phyloP scores from a whole-genome alignment of 208 protist genomes.

The Hexamita inflata region DNA sequence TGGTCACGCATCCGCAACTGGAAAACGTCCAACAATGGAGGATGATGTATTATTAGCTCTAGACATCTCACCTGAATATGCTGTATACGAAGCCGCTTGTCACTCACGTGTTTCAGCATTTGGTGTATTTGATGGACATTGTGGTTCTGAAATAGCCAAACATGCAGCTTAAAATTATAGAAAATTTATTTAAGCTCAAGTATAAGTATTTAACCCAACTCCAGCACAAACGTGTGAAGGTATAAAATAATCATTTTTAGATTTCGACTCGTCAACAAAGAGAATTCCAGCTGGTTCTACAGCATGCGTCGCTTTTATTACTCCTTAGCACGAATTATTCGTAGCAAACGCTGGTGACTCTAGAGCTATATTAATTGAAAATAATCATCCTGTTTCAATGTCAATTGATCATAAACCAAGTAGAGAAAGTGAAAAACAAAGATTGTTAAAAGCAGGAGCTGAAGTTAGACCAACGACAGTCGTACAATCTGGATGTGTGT shows the following conservation, averaged over 20 bases:
- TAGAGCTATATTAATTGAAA: neutral
- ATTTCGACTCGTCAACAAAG: neutral
- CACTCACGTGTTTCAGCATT: too few relatives aligned
- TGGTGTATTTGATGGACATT: constrained; percentile 34
- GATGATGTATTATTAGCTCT: neutral
- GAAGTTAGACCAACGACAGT: neutral
- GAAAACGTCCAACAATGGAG: constrained; percentile 14
- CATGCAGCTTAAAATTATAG: neutral
- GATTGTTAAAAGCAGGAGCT: neutral
- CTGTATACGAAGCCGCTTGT: too few relatives aligned
- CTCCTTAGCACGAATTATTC: neutral
- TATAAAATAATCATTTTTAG: neutral
- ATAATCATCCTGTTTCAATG: neutral
- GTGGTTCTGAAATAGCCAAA: neutral
- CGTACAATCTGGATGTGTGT: neutral
- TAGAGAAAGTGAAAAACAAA: neutral
- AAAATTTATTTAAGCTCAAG: neutral
- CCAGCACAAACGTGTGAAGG: neutral
- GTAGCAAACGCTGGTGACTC: constrained; percentile 21
- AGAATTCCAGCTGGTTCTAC: neutral
- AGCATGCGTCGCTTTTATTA: neutral
- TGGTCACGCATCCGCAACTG: neutral
- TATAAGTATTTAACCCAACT: too few relatives aligned
- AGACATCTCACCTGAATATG: neutral
- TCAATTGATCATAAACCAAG: neutral